Evolutionary conservation across 768 basidiomycete species (phyloP), one percentile per base, ranked within the genome.

Genomic region (Peribolospora baueri): DNA sequence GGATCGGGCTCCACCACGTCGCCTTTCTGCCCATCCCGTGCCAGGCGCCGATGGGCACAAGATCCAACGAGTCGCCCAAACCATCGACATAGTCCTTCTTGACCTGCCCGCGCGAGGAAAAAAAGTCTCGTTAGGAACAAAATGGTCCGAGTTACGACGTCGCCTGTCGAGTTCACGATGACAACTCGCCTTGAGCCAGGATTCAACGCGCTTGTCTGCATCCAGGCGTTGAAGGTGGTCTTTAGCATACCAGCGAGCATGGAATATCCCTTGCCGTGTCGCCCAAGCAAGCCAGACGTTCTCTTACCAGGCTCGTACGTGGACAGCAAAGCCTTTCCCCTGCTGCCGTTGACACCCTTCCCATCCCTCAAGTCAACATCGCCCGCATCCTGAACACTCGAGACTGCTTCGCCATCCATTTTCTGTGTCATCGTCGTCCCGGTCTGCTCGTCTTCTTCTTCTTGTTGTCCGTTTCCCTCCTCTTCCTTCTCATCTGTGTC

Each of bases 1-100:
- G 70, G 60, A 91, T 76, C 1, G 87, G 87, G 59, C 80, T 83
- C 83, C 84, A 93, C 88, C 87, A 91, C 50, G 76, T 74, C 11
- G 78, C 80, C 68, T 91, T 93, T 42, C 86, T 70, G 41, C 88
- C 88, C 64, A 79, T 82, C 50, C 86, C 87, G 69, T 86, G 77
- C 83, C 84, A 90, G 48, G 84, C 87, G 6, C 70, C 71, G 53
- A 74, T 69, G 0, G 72, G 71, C 3, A 73, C 69, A 4, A 72
- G 65, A 56, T 72, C 72, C 41, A 72, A 57, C 42, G 56, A 58
- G 48, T 64, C 61, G 5, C 60, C 59, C 3, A 56, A 41, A n/a
- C 46, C 57, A 5, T 59, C 61, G n/a, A 54, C 55, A 65, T 90
- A 93, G 65, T 91, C 88, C 63, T 84, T 87, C 69, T 93, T 93